Base-by-base conservation (phyloP, 129 eudicot genomes). In the Erigeron canadensis region DNA sequence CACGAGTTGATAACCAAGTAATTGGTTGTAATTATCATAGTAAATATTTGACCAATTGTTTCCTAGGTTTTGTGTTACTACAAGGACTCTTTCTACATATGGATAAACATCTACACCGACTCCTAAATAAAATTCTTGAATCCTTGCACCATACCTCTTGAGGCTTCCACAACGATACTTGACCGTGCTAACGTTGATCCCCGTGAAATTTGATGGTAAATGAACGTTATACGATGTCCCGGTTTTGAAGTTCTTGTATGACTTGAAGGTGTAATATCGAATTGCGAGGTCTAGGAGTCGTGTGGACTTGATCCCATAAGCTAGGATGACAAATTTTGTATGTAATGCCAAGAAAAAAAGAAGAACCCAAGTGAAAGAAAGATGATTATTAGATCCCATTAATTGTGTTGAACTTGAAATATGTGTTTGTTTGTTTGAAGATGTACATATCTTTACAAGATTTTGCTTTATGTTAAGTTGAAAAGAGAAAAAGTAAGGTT, bases 111-210 rank as follows among this genome's bases (percentile, higher is more conserved):
- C 72, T 3, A 90, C 78, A 38, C 97, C 97, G 4, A 18, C 75
- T 15, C 78, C 82, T 7, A 94, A 28, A 11, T 79, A 80, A 46
- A 94, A 90, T 42, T 89, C 96, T 22, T 85, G 80, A 58, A 90
- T 70, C 10, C 62, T 83, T 22, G 93, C 99, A 18, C 99, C 99
- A 54, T 94, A 87, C 47, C 99, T 79, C 4, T 75, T 62, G 2
- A 94, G 85, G 65, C 97, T 89, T 65, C 97, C 99, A 58, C 99
- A 94, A 1, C 99, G 88, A 11, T 87, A 81, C 69, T 88, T 81
- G 2, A 83, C 75, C 0, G 89, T 76, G 48, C 82, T 66, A 48
- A 90, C 97, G 17, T 78, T 55, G 42, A 94, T 81, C 69, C 96
- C 99, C 0, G 99, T 82, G 65, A 94, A 84, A 67, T 94, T 90